Conservation (phyloP, 2,329 filamentous ascomycete species). For the Arthrobotrys megalospora region DNA sequence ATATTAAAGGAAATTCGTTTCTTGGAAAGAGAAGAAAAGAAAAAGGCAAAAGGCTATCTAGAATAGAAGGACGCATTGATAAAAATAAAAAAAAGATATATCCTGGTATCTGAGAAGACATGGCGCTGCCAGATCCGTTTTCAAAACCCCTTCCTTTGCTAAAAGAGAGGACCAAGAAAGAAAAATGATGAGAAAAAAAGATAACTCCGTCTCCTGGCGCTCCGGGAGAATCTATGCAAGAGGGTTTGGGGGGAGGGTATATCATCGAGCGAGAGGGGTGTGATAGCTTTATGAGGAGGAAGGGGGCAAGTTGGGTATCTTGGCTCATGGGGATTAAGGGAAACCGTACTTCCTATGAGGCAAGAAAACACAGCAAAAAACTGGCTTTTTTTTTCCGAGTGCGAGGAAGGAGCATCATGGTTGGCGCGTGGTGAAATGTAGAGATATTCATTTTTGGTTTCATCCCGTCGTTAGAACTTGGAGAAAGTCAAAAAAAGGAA, state of each 20-base stretch:
- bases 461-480: slow-evolving; percentile 52
- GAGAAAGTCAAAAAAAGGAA: slow-evolving; percentile 40
- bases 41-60: slow-evolving; percentile 41
- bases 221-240: slow-evolving; percentile 60
- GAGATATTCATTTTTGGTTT: slow-evolving; percentile 44
- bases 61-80: slow-evolving; percentile 28
- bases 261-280: slow-evolving; percentile 37
- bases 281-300: slow-evolving; percentile 1
- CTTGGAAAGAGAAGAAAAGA: slow-evolving; percentile 2
- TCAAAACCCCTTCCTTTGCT: slow-evolving; percentile 31
- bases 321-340: slow-evolving; percentile 42
- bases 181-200: slow-evolving; percentile 37
- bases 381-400: slow-evolving; percentile 31
- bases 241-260: slow-evolving; percentile 43
- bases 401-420: slow-evolving; percentile 23
- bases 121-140: slow-evolving; percentile 53
- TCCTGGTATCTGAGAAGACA: slow-evolving; percentile 59
- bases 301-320: slow-evolving; percentile 29
- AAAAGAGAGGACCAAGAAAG: slow-evolving; percentile 33
- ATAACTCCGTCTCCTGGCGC: slow-evolving; percentile 56
- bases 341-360: slow-evolving; percentile 14
- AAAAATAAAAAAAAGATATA: slow-evolving; percentile 46
- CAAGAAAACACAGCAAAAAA: slow-evolving; percentile 34
- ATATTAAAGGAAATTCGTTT: slow-evolving; percentile 61
- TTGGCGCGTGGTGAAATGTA: slow-evolving; percentile 18